Percentiles rank a stretch among this genome's conserved stretches.
Evolutionary conservation across 306 rosid genomes (phyloP).

Genomic region (Geum urbanum): DNA sequence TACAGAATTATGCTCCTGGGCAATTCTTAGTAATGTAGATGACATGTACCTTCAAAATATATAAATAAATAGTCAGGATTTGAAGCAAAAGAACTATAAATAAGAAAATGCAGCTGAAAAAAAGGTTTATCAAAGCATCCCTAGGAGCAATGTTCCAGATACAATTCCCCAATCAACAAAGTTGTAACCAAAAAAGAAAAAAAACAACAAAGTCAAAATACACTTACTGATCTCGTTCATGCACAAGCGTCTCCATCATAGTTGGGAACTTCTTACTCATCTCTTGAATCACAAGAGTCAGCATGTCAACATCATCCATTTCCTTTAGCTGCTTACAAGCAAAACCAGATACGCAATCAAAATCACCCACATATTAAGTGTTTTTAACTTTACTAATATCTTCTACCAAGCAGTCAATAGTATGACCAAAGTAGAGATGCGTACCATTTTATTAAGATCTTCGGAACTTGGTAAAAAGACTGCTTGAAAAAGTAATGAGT

Average conservation of each 20-base stretch:
- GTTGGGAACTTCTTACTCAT: constrained; percentile 91
- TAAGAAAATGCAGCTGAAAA: background rate
- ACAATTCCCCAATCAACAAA: background rate
- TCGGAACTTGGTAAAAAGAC: constrained; percentile 76
- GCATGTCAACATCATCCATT: constrained; percentile 86
- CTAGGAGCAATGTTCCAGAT: background rate
- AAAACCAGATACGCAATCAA: constrained; percentile 21
- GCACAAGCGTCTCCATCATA: constrained; percentile 90
- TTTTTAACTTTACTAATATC: constrained; percentile 1
- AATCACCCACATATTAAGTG: constrained; percentile 17
- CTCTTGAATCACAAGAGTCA: constrained; percentile 85
- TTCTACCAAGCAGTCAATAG: background rate
- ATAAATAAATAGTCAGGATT: constrained; percentile 1
- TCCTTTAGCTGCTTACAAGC: constrained; percentile 69
- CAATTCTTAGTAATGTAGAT: constrained; percentile 56
- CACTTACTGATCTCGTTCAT: constrained; percentile 87
- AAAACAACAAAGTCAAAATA: constrained; percentile 21
- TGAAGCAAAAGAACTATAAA: background rate
- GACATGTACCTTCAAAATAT: constrained; percentile 69
- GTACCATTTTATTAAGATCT: constrained; percentile 77
- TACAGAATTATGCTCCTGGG: constrained; percentile 55
- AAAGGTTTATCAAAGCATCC: background rate
- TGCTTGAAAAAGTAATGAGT: constrained; percentile 65
- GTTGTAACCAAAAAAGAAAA: too few species aligned
- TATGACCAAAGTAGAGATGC: background rate